phyloP scores from a whole-genome alignment of 495 filamentous ascomycete species.

The Umbilicaria muhlenbergii region DNA sequence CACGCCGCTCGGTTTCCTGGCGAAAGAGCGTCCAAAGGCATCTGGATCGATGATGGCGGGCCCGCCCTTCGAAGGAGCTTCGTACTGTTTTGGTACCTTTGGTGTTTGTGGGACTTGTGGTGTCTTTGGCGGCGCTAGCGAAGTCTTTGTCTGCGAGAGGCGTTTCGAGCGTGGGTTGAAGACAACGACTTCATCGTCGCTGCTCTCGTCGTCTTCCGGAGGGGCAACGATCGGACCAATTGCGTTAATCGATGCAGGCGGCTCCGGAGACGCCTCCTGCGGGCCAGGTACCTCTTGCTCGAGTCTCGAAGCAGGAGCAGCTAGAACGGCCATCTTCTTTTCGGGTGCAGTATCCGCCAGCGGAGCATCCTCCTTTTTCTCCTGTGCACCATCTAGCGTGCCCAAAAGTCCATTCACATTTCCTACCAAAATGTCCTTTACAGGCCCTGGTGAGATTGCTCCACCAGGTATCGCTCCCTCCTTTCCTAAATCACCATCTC shows the following conservation, averaged over 20 bases:
- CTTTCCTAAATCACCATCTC: too few species aligned
- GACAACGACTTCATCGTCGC: constrained; percentile 45
- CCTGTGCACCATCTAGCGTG: constrained; percentile 40
- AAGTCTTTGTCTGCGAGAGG: constrained; percentile 21
- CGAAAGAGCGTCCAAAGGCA: constrained; percentile 12
- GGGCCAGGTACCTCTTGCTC: background rate
- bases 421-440: too few species aligned
- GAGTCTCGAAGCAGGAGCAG: constrained; percentile 31
- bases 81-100: background rate
- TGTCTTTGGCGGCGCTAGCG: background rate
- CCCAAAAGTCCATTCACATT: constrained; percentile 31
- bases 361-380: constrained; percentile 43
- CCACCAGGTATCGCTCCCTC: too few species aligned
- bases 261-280: constrained; percentile 5
- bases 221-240: constrained; percentile 27
- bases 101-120: background rate
- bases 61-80: background rate
- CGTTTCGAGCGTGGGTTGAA: constrained; percentile 33
- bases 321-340: constrained; percentile 41
- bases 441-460: too few species aligned
- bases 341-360: constrained; percentile 39
- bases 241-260: constrained; percentile 3
- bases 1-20: constrained; percentile 4
- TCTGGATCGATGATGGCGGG: constrained; percentile 14
- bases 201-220: constrained; percentile 30